These are phyloP conservation scores for Globisporangium okanoganense DNA, from an alignment of 352 stramenopile species.

Conservation along the genomic window DNA sequence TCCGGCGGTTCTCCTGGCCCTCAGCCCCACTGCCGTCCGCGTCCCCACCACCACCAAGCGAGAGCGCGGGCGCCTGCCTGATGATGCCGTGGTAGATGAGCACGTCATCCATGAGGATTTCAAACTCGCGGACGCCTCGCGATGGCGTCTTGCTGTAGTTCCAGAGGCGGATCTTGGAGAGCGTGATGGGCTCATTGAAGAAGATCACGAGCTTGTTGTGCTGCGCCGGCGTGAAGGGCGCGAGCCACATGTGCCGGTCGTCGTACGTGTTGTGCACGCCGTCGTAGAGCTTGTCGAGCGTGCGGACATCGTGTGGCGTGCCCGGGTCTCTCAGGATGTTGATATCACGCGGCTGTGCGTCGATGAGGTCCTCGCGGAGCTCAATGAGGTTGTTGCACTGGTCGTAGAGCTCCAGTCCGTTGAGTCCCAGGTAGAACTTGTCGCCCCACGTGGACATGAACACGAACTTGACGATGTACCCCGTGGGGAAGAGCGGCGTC, in stretches of 20 bases:
- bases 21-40: background rate
- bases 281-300: constrained; percentile 75
- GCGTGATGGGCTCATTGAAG: constrained; percentile 70
- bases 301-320: constrained; percentile 51
- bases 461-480: constrained; percentile 87
- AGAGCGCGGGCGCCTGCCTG: constrained; percentile 35
- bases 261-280: constrained; percentile 75
- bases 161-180: constrained; percentile 82
- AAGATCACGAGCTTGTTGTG: constrained; percentile 73
- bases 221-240: constrained; percentile 52
- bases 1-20: constrained; percentile 32
- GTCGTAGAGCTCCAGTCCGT: constrained; percentile 77
- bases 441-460: constrained; percentile 77
- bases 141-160: constrained; percentile 87
- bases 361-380: constrained; percentile 44
- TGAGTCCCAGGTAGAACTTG: constrained; percentile 74
- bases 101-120: constrained; percentile 83
- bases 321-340: constrained; percentile 82
- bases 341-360: constrained; percentile 67
- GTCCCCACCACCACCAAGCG: constrained; percentile 17
- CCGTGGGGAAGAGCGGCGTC: constrained; percentile 73
- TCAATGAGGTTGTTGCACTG: constrained; percentile 39
- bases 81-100: constrained; percentile 67
- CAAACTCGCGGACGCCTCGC: constrained; percentile 75
- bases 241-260: constrained; percentile 73